Conservation (phyloP, 1,139 yeast genomes). For the Pichia sp. region DNA sequence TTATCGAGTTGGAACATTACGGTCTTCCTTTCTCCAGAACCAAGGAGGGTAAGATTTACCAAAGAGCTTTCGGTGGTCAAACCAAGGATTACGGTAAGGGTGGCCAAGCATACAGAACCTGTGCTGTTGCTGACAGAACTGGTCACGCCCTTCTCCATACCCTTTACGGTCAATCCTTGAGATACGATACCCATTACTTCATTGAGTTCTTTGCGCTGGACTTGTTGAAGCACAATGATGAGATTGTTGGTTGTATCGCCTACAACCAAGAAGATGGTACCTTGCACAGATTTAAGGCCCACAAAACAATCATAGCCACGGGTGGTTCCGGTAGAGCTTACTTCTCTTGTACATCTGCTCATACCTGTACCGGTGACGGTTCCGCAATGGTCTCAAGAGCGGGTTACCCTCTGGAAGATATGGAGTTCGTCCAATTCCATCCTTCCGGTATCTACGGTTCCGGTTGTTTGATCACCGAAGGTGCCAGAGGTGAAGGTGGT, state of each 20-base stretch:
- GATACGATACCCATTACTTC: conserved; percentile 96
- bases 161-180: conserved; percentile 90
- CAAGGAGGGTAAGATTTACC: conserved; percentile 94
- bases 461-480: conserved; percentile 97
- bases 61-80: conserved; percentile 99
- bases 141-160: conserved; percentile 97
- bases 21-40: conserved; percentile 99
- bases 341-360: conserved; percentile 98
- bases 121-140: conserved; percentile 99
- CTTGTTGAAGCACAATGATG: conserved; percentile 91
- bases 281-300: conserved; percentile 94
- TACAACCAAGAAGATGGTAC: conserved; percentile 99
- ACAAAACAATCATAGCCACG: conserved; percentile 93
- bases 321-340: conserved; percentile 99
- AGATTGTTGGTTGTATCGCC: conserved; percentile 94
- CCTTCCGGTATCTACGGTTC: conserved; percentile 99
- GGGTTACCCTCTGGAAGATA: conserved; percentile 94
- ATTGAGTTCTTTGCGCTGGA: conserved; percentile 97
- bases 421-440: conserved; percentile 98
- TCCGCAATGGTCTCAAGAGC: conserved; percentile 98
- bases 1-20: conserved; percentile 93
- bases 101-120: conserved; percentile 98
- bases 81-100: conserved; percentile 94
- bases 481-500: conserved; percentile 99
- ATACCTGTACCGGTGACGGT: conserved; percentile 99